Evolutionary conservation across 2,329 filamentous ascomycete genomes (phyloP).

Genomic region (Ophiosphaerella korrae): DNA sequence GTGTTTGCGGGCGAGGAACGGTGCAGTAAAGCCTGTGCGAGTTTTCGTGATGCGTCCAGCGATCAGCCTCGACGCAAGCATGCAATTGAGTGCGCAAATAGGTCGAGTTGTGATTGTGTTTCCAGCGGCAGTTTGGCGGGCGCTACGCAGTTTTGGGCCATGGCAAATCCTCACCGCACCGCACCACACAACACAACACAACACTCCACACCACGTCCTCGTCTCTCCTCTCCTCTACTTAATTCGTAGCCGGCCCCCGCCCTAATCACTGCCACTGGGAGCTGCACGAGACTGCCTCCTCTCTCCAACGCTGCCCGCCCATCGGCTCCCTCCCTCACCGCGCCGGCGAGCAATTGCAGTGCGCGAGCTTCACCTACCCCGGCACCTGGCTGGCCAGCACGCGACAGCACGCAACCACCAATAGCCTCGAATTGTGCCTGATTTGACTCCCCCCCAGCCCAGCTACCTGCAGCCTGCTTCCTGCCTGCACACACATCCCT

Average conservation of each 20-base stretch:
- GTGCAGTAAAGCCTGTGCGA: not conserved
- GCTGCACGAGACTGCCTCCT: too few species aligned
- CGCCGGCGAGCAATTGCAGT: not conserved
- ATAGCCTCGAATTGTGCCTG: constrained; percentile 36
- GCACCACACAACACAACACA: too few species aligned
- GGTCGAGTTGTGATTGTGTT: too few species aligned
- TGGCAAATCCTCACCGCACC: constrained; percentile 12
- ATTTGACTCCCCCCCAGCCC: constrained; percentile 4
- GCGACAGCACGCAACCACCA: constrained; percentile 40
- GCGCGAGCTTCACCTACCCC: constrained; percentile 19
- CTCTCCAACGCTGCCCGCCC: too few species aligned
- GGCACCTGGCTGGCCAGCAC: constrained; percentile 25
- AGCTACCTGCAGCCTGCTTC: constrained; percentile 18
- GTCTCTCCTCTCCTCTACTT: constrained; percentile 16
- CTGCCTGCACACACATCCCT: constrained; percentile 1
- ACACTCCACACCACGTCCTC: constrained; percentile 17
- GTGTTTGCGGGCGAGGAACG: not conserved
- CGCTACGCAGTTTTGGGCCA: constrained; percentile 22
- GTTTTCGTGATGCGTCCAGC: constrained; percentile 1
- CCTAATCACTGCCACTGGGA: too few species aligned
- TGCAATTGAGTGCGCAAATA: constrained; percentile 11
- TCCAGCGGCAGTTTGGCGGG: not conserved
- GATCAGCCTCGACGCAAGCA: constrained; percentile 17
- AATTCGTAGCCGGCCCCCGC: not conserved
- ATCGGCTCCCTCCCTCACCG: too few species aligned